A percentile compares a stretch with the other conserved stretches of the same genome.
phyloP scores from a whole-genome alignment of 495 filamentous ascomycete genomes.

The Tetracladium setigerum region DNA sequence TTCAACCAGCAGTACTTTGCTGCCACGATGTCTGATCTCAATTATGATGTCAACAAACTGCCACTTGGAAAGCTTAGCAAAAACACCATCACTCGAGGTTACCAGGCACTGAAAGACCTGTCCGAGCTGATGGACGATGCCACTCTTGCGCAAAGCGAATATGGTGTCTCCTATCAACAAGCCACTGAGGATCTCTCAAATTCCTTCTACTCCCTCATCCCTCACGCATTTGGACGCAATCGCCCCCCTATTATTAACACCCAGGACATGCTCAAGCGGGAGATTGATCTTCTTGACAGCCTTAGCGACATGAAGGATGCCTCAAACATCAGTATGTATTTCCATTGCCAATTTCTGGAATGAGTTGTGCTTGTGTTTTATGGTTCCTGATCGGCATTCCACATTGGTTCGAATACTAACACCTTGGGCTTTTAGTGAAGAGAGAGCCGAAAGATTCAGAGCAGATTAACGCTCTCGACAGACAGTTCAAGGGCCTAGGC shows the following conservation, averaged over 20 bases:
- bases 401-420: too few relatives aligned
- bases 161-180: conserved; percentile 27
- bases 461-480: conserved; percentile 56
- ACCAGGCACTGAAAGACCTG: conserved; percentile 65
- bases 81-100: conserved; percentile 61
- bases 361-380: too few relatives aligned
- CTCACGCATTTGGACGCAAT: conserved; percentile 70
- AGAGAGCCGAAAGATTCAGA: conserved; percentile 38
- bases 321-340: conserved; percentile 52
- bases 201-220: conserved; percentile 72
- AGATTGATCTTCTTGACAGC: conserved; percentile 69
- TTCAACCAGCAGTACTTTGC: conserved; percentile 68
- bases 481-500: conserved; percentile 59
- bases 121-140: conserved; percentile 49
- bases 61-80: conserved; percentile 81
- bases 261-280: conserved; percentile 52
- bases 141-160: conserved; percentile 35
- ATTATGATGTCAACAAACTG: conserved; percentile 71
- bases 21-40: conserved; percentile 56
- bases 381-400: too few relatives aligned
- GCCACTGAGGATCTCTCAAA: conserved; percentile 60
- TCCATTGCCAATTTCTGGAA: too few relatives aligned
- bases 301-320: conserved; percentile 79
- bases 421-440: conserved; percentile 27
- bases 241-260: conserved; percentile 57